Percentiles rank a stretch among this genome's conserved stretches.
phyloP scores from a whole-genome alignment of 2,329 filamentous ascomycete genomes.

The Trichoderma lentiforme region DNA sequence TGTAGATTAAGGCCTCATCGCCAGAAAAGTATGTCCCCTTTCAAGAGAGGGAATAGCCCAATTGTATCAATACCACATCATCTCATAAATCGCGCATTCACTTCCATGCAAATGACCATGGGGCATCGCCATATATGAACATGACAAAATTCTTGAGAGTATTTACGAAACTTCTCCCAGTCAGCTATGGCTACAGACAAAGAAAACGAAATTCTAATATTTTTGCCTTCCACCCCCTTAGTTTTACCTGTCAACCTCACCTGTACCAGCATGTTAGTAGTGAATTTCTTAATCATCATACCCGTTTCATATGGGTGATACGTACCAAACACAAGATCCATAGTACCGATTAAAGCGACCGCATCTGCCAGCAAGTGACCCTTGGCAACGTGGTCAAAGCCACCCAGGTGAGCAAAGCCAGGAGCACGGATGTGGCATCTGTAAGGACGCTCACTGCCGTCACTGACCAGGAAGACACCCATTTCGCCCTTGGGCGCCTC shows the following conservation, averaged over 20 bases:
- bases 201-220: constrained; percentile 27
- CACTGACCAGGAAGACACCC: constrained; percentile 94
- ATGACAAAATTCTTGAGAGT: constrained; percentile 33
- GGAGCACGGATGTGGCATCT: constrained; percentile 96
- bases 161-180: constrained; percentile 36
- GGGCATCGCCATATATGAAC: not conserved
- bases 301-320: not conserved
- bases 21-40: not conserved
- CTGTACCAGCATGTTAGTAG: constrained; percentile 41
- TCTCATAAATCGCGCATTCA: not conserved
- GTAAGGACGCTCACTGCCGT: constrained; percentile 94
- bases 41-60: not conserved
- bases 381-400: constrained; percentile 89
- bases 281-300: not conserved
- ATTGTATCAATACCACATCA: not conserved
- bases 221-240: constrained; percentile 31
- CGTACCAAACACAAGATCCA: constrained; percentile 86
- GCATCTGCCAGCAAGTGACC: constrained; percentile 95
- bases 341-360: constrained; percentile 88
- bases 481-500: constrained; percentile 99
- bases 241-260: constrained; percentile 59
- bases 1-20: not conserved
- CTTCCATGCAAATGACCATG: not conserved
- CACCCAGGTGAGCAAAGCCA: constrained; percentile 90
- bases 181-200: constrained; percentile 42